phyloP scores from a whole-genome alignment of 2,329 filamentous ascomycete genomes.

The Trichoderma arundinaceum region DNA sequence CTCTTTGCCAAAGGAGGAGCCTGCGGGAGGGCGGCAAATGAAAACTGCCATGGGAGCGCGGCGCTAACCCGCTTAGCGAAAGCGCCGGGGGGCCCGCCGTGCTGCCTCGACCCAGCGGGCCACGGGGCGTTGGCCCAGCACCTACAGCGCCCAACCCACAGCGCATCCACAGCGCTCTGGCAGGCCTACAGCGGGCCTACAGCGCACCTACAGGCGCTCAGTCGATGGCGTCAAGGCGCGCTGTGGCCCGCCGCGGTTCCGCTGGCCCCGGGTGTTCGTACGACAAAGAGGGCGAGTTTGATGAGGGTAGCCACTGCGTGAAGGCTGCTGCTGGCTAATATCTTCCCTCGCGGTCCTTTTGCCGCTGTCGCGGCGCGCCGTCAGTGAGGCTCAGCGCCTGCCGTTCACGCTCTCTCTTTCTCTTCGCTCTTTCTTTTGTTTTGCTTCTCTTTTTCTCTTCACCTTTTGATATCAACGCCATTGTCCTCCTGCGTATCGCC shows the following conservation, averaged over 20 bases:
- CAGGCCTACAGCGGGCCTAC: neutral
- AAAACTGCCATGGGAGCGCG: constrained; percentile 16
- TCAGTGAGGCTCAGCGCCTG: constrained; percentile 10
- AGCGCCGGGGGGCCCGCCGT: neutral
- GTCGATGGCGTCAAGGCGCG: constrained; percentile 19
- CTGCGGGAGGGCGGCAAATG: constrained; percentile 20
- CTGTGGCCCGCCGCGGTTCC: neutral
- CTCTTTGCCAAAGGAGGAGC: constrained; percentile 19
- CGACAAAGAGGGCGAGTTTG: constrained; percentile 8
- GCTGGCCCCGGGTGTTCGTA: neutral
- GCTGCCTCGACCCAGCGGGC: neutral
- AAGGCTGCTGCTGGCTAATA: constrained; percentile 4
- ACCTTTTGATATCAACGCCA: neutral
- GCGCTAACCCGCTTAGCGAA: constrained; percentile 25
- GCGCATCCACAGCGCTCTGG: constrained; percentile 4
- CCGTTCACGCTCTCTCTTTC: constrained; percentile 9
- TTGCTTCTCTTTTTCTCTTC: neutral
- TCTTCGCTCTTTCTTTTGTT: constrained; percentile 1
- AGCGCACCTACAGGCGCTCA: neutral
- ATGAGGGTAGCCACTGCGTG: constrained; percentile 1
- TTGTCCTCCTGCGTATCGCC: constrained; percentile 7
- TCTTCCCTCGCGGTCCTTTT: constrained; percentile 9
- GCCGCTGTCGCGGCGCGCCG: constrained; percentile 15
- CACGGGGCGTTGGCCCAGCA: constrained; percentile 15
- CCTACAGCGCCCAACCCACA: constrained; percentile 16